A percentile compares a stretch with the other conserved stretches of the same genome.
These are phyloP conservation scores for Astraeus odoratus DNA, from an alignment of 768 basidiomycete species.

Conservation along the genomic window DNA sequence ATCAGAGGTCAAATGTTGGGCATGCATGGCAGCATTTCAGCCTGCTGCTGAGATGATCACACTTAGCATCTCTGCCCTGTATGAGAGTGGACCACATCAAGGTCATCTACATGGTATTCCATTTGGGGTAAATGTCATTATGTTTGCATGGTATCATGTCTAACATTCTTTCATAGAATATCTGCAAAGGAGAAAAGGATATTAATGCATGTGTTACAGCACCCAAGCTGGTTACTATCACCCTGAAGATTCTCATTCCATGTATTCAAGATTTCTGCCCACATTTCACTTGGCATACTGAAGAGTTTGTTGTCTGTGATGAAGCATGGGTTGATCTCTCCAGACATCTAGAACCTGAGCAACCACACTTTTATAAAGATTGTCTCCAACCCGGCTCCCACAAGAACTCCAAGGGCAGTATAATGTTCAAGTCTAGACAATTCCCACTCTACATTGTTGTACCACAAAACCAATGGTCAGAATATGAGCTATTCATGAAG, in stretches of 20 bases:
- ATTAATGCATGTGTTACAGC: constrained; percentile 1
- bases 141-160: neutral
- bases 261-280: neutral
- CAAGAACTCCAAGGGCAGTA: neutral
- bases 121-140: constrained; percentile 2
- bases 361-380: constrained; percentile 6
- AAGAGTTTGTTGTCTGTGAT: constrained; percentile 6
- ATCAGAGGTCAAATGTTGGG: neutral
- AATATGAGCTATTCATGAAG: neutral
- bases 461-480: neutral
- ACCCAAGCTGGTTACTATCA: neutral
- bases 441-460: neutral
- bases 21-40: neutral
- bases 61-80: constrained; percentile 1
- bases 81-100: neutral
- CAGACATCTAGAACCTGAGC: neutral
- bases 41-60: constrained; percentile 3
- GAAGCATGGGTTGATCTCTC: constrained; percentile 5
- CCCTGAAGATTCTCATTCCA: neutral
- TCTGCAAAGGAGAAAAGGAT: constrained; percentile 5
- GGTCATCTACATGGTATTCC: neutral
- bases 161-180: constrained; percentile 2
- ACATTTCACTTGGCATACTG: neutral
- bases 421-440: neutral
- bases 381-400: neutral